Evolutionary conservation across 345 rosid species (phyloP).

Genomic region (Raphanus raphanistrum): DNA sequence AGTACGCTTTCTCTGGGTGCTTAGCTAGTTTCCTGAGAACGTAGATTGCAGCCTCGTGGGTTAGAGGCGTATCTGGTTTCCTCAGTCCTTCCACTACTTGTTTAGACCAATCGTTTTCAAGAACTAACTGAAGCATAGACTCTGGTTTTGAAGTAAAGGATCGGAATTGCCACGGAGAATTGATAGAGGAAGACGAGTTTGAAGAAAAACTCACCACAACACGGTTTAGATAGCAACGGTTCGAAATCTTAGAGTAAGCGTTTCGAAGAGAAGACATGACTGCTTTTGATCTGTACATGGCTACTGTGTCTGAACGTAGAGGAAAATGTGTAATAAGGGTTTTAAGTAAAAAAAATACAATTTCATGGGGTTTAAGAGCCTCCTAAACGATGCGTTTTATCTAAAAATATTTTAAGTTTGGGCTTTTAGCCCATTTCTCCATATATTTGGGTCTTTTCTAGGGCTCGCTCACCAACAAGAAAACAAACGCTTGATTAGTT

Average conservation of each 20-base stretch:
- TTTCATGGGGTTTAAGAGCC: constrained; percentile 13
- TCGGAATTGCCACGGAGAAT: constrained; percentile 28
- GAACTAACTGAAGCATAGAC: constrained; percentile 51
- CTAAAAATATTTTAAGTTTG: neutral
- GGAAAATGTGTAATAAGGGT: constrained; percentile 2
- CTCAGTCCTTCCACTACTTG: constrained; percentile 52
- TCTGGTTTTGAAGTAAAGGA: constrained; percentile 48
- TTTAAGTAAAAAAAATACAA: constrained; percentile 9
- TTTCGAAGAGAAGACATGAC: constrained; percentile 44
- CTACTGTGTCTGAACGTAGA: constrained; percentile 8
- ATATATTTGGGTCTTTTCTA: neutral
- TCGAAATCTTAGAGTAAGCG: constrained; percentile 39
- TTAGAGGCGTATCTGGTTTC: constrained; percentile 31
- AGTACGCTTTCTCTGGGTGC: constrained; percentile 56
- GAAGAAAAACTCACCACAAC: constrained; percentile 51
- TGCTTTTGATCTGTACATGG: constrained; percentile 67
- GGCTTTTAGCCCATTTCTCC: neutral
- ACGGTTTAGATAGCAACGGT: constrained; percentile 38
- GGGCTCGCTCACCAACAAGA: neutral
- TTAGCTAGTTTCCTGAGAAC: constrained; percentile 58
- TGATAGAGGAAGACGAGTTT: constrained; percentile 10
- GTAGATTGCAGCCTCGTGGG: constrained; percentile 69
- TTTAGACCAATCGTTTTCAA: constrained; percentile 51
- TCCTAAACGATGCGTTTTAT: constrained; percentile 4
- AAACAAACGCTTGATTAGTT: neutral